These are phyloP conservation scores for Cutaneotrichosporon curvatum DNA, from an alignment of 1,284 basidiomycete species.

Conservation along the genomic window DNA sequence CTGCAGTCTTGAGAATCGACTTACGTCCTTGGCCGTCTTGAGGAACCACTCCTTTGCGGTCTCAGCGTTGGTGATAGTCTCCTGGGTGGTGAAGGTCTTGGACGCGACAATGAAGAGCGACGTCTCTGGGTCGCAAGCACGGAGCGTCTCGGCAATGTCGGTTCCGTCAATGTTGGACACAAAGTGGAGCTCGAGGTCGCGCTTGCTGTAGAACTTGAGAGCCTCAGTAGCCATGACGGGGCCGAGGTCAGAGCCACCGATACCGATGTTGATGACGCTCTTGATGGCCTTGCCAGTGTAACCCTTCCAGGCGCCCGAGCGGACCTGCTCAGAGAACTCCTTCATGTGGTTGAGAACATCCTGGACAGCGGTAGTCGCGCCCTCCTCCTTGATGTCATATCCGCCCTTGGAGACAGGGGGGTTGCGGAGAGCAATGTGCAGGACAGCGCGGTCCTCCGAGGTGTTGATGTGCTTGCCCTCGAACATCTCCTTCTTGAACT, in stretches of 20 bases:
- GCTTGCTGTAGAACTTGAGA: slow-evolving; percentile 84
- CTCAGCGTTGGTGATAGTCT: slow-evolving; percentile 97
- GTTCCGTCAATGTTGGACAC: slow-evolving; percentile 99
- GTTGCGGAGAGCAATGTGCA: slow-evolving; percentile 91
- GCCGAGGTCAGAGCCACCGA: slow-evolving; percentile 94
- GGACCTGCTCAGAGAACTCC: slow-evolving; percentile 75
- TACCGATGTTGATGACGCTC: slow-evolving; percentile 96
- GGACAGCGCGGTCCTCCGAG: slow-evolving; percentile 90
- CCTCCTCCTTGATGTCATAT: slow-evolving; percentile 64
- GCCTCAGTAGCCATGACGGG: slow-evolving; percentile 99
- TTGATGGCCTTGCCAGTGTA: slow-evolving; percentile 94
- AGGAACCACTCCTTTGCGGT: slow-evolving; percentile 95
- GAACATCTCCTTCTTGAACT: slow-evolving; percentile 87
- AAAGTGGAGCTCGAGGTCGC: slow-evolving; percentile 80
- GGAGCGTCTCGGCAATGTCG: slow-evolving; percentile 84
- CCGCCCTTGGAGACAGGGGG: slow-evolving; percentile 52
- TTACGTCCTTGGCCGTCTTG: slow-evolving; percentile 61
- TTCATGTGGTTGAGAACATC: slow-evolving; percentile 86
- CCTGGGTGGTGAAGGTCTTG: slow-evolving; percentile 99
- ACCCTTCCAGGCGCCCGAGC: slow-evolving; percentile 86
- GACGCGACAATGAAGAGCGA: slow-evolving; percentile 96
- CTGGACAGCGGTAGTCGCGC: slow-evolving; percentile 68
- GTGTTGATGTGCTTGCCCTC: slow-evolving; percentile 96
- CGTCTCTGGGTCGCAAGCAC: slow-evolving; percentile 77
- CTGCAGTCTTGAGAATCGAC: slow-evolving; percentile 9